Base-by-base conservation (phyloP, 768 basidiomycete species). In the Xerocomellus dryophilus region DNA sequence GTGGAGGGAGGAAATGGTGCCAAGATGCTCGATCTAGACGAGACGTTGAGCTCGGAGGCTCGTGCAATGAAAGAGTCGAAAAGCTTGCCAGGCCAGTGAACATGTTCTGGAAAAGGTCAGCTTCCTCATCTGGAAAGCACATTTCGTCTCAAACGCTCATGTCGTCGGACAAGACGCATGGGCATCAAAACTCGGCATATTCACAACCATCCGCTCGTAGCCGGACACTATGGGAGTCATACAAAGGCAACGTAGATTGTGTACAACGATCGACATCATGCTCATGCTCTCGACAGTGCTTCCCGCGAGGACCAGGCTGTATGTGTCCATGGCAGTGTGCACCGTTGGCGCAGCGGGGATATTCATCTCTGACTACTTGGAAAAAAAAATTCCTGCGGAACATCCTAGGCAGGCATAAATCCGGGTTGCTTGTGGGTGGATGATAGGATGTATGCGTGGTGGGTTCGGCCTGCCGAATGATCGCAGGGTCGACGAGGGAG, bases 1-100 rank as follows among this genome's bases (percentile, higher is more conserved):
- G 21, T 75, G 72, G 60, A 93, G 82, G 54, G 76, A 74, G 14
- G 80, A 74, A 35, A 99, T 84, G 0, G 78, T 83, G 41, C 93
- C 93, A 12, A 93, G 77, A 67, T 91, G 93, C 75, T 99, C 94
- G 57, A 98, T 89, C 94, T 95, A 64, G 50, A 53, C 9, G 21
- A 29, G 29, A 47, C 17, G 35, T 52, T 66, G 55, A 54, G 59
- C 34, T 20, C 11, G 39, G 12, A 2, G 23, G 31, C 20, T 43
- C 17, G 21, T 29, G 52, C 23, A 40, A 27, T 21, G 32, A 12
- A 40, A 36, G 21, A 45, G 27, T 14, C 8, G 48, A 6, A 42
- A 31, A 39, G 67, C 85, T 65, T 76, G 88, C 88, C 72, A 90
- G 76, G 62, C 88, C 88, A 48, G 88, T 90, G 70, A 90, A 90